Conservation (phyloP, 2,329 filamentous ascomycete species). For the Phyllosticta citrichinensis region DNA sequence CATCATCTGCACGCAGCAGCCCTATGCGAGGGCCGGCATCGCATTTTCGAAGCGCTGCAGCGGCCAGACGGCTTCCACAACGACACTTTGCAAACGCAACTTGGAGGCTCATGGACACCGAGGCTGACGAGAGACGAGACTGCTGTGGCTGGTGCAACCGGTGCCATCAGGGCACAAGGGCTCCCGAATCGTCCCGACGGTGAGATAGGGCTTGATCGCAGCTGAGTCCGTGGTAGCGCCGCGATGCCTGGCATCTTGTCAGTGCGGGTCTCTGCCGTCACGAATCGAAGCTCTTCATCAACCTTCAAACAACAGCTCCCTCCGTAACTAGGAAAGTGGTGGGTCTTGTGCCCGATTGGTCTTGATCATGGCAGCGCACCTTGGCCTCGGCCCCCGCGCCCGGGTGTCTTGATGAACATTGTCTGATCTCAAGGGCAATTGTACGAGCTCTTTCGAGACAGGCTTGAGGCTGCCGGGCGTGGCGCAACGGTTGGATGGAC, state of each 20-base stretch:
- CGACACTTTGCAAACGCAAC: neutral
- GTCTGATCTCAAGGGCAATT: neutral
- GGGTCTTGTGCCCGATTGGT: neutral
- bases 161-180: neutral
- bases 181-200: slow-evolving; percentile 6
- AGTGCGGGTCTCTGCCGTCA: slow-evolving; percentile 8
- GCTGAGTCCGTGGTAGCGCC: slow-evolving; percentile 2
- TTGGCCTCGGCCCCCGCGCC: neutral
- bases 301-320: neutral
- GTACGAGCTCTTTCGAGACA: neutral
- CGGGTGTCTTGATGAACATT: neutral
- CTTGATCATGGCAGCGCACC: neutral
- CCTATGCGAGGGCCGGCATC: slow-evolving; percentile 3
- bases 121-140: neutral
- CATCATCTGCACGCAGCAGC: slow-evolving; percentile 5
- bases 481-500: neutral
- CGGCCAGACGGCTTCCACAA: neutral
- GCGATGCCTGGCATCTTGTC: slow-evolving; percentile 5
- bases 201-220: slow-evolving; percentile 4
- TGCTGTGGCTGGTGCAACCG: neutral
- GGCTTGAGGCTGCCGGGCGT: neutral
- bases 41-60: neutral
- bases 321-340: neutral
- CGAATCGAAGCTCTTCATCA: neutral
- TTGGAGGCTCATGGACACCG: neutral